A percentile compares a stretch with the other conserved stretches of the same genome.
Evolutionary conservation across 2,329 filamentous ascomycete species (phyloP).

Genomic region (Colletotrichum melonis): DNA sequence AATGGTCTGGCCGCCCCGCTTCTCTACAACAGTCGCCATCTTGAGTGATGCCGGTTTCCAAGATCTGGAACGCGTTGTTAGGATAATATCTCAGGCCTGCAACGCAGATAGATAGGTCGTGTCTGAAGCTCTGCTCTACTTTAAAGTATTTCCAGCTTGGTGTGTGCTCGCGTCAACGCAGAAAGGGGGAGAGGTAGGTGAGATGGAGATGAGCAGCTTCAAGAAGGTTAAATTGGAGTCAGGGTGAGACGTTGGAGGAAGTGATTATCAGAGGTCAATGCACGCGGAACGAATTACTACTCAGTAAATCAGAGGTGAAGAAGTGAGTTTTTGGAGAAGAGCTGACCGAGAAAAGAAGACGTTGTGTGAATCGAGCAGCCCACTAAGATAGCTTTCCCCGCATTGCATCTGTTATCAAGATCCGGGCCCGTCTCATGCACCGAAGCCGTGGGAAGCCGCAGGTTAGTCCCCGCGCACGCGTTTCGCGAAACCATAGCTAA

Average conservation of each 20-base stretch:
- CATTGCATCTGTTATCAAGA: slow-evolving; percentile 22
- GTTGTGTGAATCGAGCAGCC: neutral
- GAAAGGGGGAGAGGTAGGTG: neutral
- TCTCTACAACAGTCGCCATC: slow-evolving; percentile 35
- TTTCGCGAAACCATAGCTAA: neutral
- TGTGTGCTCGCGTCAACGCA: neutral
- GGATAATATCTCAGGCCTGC: neutral
- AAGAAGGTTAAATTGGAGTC: neutral
- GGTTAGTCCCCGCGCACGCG: neutral
- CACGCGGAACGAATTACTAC: slow-evolving; percentile 2
- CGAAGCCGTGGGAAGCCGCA: slow-evolving; percentile 27
- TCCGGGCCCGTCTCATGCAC: slow-evolving; percentile 1
- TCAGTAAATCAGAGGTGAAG: neutral
- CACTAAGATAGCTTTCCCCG: slow-evolving; percentile 15
- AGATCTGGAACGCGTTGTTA: neutral
- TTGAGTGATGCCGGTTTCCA: neutral
- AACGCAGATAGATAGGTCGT: neutral
- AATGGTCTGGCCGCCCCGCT: slow-evolving; percentile 43
- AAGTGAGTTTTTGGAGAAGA: neutral
- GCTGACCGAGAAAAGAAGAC: neutral
- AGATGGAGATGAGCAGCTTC: neutral
- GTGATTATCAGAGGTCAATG: neutral
- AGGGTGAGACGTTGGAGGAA: neutral
- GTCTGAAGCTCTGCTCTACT: neutral
- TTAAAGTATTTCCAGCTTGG: neutral